Evolutionary conservation across 768 basidiomycete genomes (phyloP).

Genomic region (Fomitopsis serialis): DNA sequence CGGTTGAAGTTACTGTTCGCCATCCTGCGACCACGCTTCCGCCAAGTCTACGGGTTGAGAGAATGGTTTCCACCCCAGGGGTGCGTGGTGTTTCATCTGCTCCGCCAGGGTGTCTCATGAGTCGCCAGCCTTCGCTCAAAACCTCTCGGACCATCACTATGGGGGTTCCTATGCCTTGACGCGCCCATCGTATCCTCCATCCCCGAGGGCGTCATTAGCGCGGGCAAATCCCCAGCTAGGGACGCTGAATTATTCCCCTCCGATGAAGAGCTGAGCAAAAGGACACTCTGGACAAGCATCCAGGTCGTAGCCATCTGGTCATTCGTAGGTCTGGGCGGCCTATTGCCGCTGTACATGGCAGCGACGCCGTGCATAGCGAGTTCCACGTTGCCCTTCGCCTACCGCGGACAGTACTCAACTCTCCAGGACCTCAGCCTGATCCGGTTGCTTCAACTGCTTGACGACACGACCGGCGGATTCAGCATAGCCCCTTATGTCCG

Average conservation of each 20-base stretch:
- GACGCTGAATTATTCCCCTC: slow-evolving; percentile 57
- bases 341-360: slow-evolving; percentile 69
- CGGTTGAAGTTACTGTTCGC: slow-evolving; percentile 56
- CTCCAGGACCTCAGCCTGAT: slow-evolving; percentile 75
- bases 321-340: slow-evolving; percentile 62
- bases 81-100: slow-evolving; percentile 37
- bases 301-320: slow-evolving; percentile 63
- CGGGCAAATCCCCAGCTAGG: slow-evolving; percentile 40
- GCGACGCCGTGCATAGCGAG: slow-evolving; percentile 62
- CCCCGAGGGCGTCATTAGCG: slow-evolving; percentile 50
- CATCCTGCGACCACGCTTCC: slow-evolving; percentile 58
- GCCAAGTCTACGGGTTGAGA: slow-evolving; percentile 65
- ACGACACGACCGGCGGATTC: slow-evolving; percentile 19
- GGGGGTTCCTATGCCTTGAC: slow-evolving; percentile 67
- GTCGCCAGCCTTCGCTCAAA: slow-evolving; percentile 54
- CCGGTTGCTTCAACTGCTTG: slow-evolving; percentile 61
- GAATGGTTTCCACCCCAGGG: slow-evolving; percentile 75
- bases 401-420: slow-evolving; percentile 57
- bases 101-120: slow-evolving; percentile 2
- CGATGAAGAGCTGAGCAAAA: slow-evolving; percentile 68
- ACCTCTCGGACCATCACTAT: slow-evolving; percentile 50
- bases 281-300: slow-evolving; percentile 63
- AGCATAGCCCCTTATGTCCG: slow-evolving; percentile 22
- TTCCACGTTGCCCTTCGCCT: slow-evolving; percentile 36
- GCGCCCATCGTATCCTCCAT: slow-evolving; percentile 60